Evolutionary conservation across 2,329 filamentous ascomycete genomes (phyloP), one percentile per base, ranked within the genome.

Genomic region (Thyridium curvatum): DNA sequence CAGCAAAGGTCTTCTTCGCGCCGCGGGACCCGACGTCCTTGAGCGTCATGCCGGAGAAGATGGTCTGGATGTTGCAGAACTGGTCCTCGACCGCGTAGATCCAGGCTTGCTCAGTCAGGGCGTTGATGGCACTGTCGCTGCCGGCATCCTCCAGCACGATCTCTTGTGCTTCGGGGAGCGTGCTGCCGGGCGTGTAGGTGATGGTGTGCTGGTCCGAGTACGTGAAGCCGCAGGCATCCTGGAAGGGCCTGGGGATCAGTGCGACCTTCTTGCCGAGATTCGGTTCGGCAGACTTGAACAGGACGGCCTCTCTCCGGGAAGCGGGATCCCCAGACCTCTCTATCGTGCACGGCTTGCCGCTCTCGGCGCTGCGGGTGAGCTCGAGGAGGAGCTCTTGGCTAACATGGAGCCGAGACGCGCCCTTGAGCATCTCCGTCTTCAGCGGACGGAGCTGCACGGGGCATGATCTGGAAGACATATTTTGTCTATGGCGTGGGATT

Each of bases 181-280:
- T 49, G 3, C 61, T 63, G 8, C 69, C 69, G 9, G 73, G 69
- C 3, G 71, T 66, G 17, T 90, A 72, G 8, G 72, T 69, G 35
- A 94, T 67, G 28, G 61, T 61, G 28, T 74, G 64, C 37, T 79
- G 74, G 35, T 89, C 84, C 13, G 79, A 80, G 4, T 93, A 67
- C 44, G 83, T 82, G 49, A 94, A 74, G 1, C 77, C 78, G 48
- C 84, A 84, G 7, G 78, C 74, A 29, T 85, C 82, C 45, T 86
- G 82, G 39, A 94, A 77, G 6, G 78, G 70, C 45, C 86, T 82
- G 16, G 86, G 82, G 66, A 86, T 77, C 68, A 90, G 43, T 30
- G 50, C 56, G 12, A 54, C 51, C 18, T 51, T 48, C n/a, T 54
- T 42, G 14, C 45, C 51, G 34, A 41, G 39, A 17, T 34, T 38